phyloP scores from a whole-genome alignment of 371 early-diverging fungal genomes.

The Mortierella sp. region DNA sequence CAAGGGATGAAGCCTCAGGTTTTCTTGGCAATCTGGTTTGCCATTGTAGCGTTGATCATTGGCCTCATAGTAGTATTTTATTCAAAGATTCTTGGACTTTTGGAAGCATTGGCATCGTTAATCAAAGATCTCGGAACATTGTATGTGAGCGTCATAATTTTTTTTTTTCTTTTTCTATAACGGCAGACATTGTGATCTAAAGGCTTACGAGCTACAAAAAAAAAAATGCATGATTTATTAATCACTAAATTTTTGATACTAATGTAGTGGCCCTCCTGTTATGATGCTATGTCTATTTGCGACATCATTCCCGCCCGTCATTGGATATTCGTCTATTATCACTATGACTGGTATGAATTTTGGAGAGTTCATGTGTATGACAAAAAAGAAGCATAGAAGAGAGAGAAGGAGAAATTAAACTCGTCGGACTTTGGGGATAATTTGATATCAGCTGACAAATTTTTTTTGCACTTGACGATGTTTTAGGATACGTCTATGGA shows the following conservation, averaged over 20 bases:
- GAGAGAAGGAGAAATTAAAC: not conserved
- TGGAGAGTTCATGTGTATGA: not conserved
- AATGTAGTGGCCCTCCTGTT: slow-evolving; percentile 36
- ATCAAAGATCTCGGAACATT: slow-evolving; percentile 37
- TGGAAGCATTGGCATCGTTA: slow-evolving; percentile 34
- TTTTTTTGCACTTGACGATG: no score
- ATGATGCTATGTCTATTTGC: slow-evolving; percentile 57
- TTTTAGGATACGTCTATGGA: slow-evolving; percentile 74
- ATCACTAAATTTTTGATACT: not conserved
- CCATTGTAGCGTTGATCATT: slow-evolving; percentile 17
- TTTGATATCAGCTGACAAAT: no score
- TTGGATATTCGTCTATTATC: slow-evolving; percentile 75
- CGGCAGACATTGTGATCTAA: no score
- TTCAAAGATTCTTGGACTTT: slow-evolving; percentile 34
- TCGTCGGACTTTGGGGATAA: no score
- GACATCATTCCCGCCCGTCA: slow-evolving; percentile 76
- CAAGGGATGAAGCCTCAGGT: slow-evolving; percentile 22
- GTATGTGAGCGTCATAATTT: slow-evolving; percentile 17
- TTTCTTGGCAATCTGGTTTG: slow-evolving; percentile 43
- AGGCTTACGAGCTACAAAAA: no score
- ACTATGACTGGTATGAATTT: slow-evolving; percentile 61
- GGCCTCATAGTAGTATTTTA: slow-evolving; percentile 20
- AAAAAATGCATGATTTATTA: no score
- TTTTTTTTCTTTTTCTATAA: not conserved
- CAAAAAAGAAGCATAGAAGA: not conserved